Percentiles rank a stretch among this genome's conserved stretches.
These are phyloP conservation scores for Chloris gayana DNA, from an alignment of 176 grass and related monocot genomes.

Conservation along the genomic window DNA sequence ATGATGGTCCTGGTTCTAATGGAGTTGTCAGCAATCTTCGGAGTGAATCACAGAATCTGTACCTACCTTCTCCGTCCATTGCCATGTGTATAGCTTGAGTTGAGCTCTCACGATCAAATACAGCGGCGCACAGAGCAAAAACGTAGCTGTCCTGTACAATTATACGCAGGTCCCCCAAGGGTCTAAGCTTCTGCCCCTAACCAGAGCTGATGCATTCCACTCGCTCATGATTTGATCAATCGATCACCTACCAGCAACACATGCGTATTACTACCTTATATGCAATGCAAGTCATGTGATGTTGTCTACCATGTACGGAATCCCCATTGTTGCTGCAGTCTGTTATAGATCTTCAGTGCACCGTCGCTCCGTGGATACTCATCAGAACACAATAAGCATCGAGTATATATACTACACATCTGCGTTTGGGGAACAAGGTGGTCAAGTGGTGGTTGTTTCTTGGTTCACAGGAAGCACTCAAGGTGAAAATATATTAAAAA, in stretches of 20 bases:
- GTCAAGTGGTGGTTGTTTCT: background rate
- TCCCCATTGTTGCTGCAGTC: no score
- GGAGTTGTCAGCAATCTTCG: background rate
- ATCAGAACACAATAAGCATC: no score
- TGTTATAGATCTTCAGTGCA: no score
- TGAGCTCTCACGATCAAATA: slow-evolving; percentile 39
- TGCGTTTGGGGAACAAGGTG: no score
- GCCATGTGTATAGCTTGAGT: background rate
- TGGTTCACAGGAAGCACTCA: background rate
- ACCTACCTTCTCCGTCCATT: no score
- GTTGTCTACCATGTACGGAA: no score
- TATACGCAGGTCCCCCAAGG: background rate
- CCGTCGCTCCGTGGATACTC: no score
- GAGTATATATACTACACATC: no score
- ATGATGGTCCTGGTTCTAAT: background rate
- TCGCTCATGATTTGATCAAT: background rate
- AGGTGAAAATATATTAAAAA: background rate
- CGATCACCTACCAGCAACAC: background rate
- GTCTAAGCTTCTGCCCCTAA: background rate
- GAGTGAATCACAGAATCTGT: background rate
- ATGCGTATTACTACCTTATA: background rate
- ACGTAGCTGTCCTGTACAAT: slow-evolving; percentile 26
- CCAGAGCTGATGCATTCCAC: background rate
- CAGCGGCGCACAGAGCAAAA: slow-evolving; percentile 19
- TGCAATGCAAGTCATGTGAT: background rate